These are phyloP conservation scores for Volutella citrinella DNA, from an alignment of 2,329 filamentous ascomycete genomes.

Conservation along the genomic window DNA sequence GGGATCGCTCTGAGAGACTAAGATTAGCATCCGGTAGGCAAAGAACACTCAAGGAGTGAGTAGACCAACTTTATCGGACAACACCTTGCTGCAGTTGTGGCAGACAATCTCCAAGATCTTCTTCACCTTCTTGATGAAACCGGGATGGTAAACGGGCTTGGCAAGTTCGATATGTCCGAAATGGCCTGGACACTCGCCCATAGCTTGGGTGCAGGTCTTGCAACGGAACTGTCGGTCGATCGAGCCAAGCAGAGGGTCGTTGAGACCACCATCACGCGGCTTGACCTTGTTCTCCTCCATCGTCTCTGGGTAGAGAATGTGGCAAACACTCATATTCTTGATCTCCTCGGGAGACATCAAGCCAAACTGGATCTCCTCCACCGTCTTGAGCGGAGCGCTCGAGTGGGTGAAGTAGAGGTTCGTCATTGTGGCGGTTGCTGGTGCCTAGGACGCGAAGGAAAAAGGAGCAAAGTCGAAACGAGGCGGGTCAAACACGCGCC, in stretches of 20 bases:
- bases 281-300: constrained; percentile 96
- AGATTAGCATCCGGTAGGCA: constrained; percentile 60
- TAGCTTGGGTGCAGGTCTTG: constrained; percentile 92
- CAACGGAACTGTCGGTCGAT: constrained; percentile 96
- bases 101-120: constrained; percentile 98
- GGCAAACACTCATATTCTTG: constrained; percentile 96
- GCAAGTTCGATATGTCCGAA: constrained; percentile 99
- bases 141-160: constrained; percentile 89
- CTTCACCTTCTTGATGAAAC: constrained; percentile 99
- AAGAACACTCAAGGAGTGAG: constrained; percentile 51
- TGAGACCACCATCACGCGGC: constrained; percentile 87
- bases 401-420: constrained; percentile 89
- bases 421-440: constrained; percentile 67
- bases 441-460: constrained; percentile 21
- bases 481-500: constrained; percentile 21
- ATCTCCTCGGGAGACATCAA: constrained; percentile 97
- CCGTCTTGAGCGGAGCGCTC: constrained; percentile 92
- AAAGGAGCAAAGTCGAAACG: constrained; percentile 24
- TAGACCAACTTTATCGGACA: constrained; percentile 95
- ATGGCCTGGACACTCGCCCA: constrained; percentile 94
- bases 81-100: constrained; percentile 97
- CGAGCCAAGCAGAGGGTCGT: constrained; percentile 92
- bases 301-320: constrained; percentile 97
- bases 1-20: constrained; percentile 67
- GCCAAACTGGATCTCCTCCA: constrained; percentile 99